Evolutionary conservation across 2,329 filamentous ascomycete genomes (phyloP).

Genomic region (Tothia fuscella): DNA sequence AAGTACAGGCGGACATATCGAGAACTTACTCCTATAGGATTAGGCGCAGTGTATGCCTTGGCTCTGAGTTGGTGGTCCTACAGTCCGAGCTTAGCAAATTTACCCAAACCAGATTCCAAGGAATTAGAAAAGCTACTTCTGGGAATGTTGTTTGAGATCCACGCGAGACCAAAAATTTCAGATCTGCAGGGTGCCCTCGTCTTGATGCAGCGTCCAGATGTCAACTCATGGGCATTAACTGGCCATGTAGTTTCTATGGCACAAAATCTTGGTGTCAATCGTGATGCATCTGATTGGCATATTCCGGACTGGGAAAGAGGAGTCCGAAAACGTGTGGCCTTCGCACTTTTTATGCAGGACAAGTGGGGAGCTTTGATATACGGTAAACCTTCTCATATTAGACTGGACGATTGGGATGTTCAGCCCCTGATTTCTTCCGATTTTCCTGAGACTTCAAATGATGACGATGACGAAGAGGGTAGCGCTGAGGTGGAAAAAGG

Average conservation of each 20-base stretch:
- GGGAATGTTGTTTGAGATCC: constrained; percentile 24
- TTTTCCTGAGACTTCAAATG: constrained; percentile 26
- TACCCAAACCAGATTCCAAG: constrained; percentile 29
- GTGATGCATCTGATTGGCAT: constrained; percentile 50
- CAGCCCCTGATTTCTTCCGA: constrained; percentile 31
- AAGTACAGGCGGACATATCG: constrained; percentile 46
- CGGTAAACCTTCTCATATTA: constrained; percentile 45
- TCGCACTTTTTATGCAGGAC: constrained; percentile 55
- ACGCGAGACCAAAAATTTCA: constrained; percentile 28
- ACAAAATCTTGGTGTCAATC: constrained; percentile 28
- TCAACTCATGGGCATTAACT: constrained; percentile 21
- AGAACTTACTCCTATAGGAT: constrained; percentile 42
- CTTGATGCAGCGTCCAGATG: constrained; percentile 25
- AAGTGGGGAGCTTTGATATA: constrained; percentile 43
- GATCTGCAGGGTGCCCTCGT: constrained; percentile 28
- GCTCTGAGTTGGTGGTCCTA: constrained; percentile 50
- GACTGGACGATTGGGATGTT: constrained; percentile 44
- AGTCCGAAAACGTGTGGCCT: constrained; percentile 49
- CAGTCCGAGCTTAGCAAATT: constrained; percentile 39
- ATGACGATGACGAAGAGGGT: constrained; percentile 23
- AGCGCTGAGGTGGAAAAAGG: constrained; percentile 24
- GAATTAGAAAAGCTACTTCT: constrained; percentile 23
- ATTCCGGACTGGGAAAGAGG: constrained; percentile 53
- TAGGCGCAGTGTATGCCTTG: constrained; percentile 48
- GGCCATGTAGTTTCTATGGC: constrained; percentile 25